A percentile compares a stretch with the other conserved stretches of the same genome.
Conservation (phyloP, 2,329 filamentous ascomycete genomes). For the Aspergillus quadricinctus region DNA sequence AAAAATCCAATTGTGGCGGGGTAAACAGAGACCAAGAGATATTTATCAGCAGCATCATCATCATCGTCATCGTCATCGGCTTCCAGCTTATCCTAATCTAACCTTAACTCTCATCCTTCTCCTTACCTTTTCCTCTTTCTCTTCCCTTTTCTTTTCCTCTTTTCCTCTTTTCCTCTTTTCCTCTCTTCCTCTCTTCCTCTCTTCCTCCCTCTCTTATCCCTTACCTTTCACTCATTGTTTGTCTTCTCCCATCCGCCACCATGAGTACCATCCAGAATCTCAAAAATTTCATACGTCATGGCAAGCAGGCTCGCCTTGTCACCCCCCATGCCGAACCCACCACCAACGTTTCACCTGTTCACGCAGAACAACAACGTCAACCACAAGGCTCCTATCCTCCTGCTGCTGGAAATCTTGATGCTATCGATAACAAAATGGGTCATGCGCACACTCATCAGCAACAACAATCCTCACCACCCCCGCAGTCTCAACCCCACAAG, state of each 20-base stretch:
- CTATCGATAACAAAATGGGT: constrained; percentile 58
- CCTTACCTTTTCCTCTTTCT: background rate
- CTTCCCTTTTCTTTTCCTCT: background rate
- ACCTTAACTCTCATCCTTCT: background rate
- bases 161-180: background rate
- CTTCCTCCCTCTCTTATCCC: background rate
- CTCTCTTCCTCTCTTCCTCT: background rate
- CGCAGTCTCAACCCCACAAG: background rate
- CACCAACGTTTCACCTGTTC: constrained; percentile 59
- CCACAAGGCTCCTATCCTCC: constrained; percentile 45
- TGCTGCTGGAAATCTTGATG: constrained; percentile 57
- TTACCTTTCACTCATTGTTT: background rate
- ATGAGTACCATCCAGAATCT: constrained; percentile 85
- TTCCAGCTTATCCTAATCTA: background rate
- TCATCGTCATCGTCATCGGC: background rate
- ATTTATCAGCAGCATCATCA: background rate
- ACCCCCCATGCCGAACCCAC: constrained; percentile 59
- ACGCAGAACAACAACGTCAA: constrained; percentile 59
- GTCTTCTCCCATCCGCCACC: constrained; percentile 13
- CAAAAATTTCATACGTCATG: constrained; percentile 97
- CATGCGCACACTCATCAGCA: constrained; percentile 62
- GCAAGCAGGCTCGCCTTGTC: constrained; percentile 80
- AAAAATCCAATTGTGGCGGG: too few species aligned
- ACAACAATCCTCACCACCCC: constrained; percentile 28
- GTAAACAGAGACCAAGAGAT: too few species aligned